phyloP scores from a whole-genome alignment of 2,329 filamentous ascomycete species.

The Penicillium hesseltinei region DNA sequence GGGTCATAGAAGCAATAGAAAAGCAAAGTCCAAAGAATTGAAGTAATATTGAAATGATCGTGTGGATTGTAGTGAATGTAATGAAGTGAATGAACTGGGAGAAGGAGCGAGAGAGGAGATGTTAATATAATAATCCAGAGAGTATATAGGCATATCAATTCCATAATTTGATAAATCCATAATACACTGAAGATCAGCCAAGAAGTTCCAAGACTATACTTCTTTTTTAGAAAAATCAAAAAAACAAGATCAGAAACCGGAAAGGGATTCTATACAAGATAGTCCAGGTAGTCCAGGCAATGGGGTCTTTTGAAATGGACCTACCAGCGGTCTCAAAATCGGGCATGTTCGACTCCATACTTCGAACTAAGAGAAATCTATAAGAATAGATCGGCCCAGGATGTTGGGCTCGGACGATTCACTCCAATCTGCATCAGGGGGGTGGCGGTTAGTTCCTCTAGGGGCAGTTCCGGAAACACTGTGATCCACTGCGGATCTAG shows the following conservation, averaged over 20 bases:
- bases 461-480: slow-evolving; percentile 1
- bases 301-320: slow-evolving; percentile 1
- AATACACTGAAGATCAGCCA: slow-evolving; percentile 15
- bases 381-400: slow-evolving; percentile 14
- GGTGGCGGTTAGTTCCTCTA: slow-evolving; percentile 4
- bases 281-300: not conserved
- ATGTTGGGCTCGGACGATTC: slow-evolving; percentile 14
- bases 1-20: not conserved
- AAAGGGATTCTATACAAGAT: not conserved
- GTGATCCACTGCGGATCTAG: slow-evolving; percentile 15
- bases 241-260: not conserved
- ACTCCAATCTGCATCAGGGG: slow-evolving; percentile 15
- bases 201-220: slow-evolving; percentile 19
- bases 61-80: not conserved
- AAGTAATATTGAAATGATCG: not conserved
- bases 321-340: slow-evolving; percentile 17
- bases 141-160: not conserved
- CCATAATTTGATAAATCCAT: not conserved
- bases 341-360: slow-evolving; percentile 17
- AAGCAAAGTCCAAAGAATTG: not conserved
- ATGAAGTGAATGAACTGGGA: not conserved
- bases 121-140: not conserved
- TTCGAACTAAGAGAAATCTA: slow-evolving; percentile 9
- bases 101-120: not conserved
- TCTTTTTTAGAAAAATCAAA: too few relatives aligned